Base-by-base conservation (phyloP, 2,329 filamentous ascomycete genomes). In the Truncatella angustata region DNA sequence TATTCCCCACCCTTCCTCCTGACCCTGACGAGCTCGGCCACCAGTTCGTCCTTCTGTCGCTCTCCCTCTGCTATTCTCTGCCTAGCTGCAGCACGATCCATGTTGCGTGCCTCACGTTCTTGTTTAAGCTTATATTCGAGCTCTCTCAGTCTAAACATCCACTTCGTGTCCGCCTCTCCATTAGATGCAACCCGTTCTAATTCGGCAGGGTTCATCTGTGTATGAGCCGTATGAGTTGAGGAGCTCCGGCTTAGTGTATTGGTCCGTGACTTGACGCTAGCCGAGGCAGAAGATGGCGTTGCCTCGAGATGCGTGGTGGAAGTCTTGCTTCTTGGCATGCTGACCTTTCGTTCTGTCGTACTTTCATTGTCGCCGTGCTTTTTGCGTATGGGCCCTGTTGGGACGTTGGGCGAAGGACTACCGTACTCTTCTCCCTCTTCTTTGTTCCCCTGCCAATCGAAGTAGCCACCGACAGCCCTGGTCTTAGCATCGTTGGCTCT, bases 91-190 rank as follows among this genome's bases (percentile, higher is more conserved):
- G 82, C 87, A 3, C 94, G 84, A 71, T 99, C 94, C 53, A 96
- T 76, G 49, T 95, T 76, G 40, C 94, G 77, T 1, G 86, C 91
- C 70, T 97, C 94, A 12, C 94, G 77, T 73, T 99, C 94, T 42
- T 89, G 86, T 69, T 96, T 96, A 16, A 99, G 77, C 60, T 95
- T 84, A 58, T 87, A 81, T 75, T 99, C 94, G 60, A 97, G 75
- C 66, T 97, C 92, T 52, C 90, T 85, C 30, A 97, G 77, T 5
- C 94, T 77, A 57, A 96, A 82, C 58, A 95, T 85, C 90, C 91
- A 96, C 59, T 88, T 84, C 58, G 89, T 86, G 60, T 93, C 87
- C 35, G 73, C 72, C 34, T 59, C 55, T 23, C 45, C 24, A 24
- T 18, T 18, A 4, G 49, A 36, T 16, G 35, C 42, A 10, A 5